A percentile compares a stretch with the other conserved stretches of the same genome.
Evolutionary conservation across 2,329 filamentous ascomycete species (phyloP).

Genomic region (Pseudofabraea citricarpa): DNA sequence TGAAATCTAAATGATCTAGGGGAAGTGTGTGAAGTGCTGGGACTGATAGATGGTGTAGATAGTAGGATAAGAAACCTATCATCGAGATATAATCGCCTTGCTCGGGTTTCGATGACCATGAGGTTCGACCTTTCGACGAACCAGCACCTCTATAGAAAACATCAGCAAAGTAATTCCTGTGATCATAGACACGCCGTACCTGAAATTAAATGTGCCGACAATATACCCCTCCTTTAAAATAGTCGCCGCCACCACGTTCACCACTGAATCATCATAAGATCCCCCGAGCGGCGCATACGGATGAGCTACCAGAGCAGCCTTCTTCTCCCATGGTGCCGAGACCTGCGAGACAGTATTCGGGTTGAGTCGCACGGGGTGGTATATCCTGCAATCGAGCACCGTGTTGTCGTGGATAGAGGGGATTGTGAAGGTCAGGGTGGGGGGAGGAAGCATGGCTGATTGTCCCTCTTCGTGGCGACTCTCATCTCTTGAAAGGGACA

Average conservation of each 20-base stretch:
- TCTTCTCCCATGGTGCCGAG: constrained; percentile 30
- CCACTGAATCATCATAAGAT: constrained; percentile 75
- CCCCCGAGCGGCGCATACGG: constrained; percentile 89
- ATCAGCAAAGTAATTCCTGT: constrained; percentile 8
- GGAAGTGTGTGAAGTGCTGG: constrained; percentile 5
- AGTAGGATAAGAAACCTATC: constrained; percentile 73
- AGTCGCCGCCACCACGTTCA: constrained; percentile 54
- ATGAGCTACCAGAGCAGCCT: constrained; percentile 71
- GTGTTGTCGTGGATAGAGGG: constrained; percentile 79
- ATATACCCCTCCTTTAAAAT: constrained; percentile 67
- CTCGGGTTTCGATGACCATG: constrained; percentile 82
- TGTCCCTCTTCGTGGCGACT: constrained; percentile 6
- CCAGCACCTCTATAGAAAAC: constrained; percentile 64
- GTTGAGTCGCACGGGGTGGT: constrained; percentile 55
- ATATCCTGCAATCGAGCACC: constrained; percentile 75
- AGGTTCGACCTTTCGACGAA: constrained; percentile 70
- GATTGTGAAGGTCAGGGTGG: constrained; percentile 65
- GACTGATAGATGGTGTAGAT: constrained; percentile 48
- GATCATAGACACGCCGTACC: constrained; percentile 43
- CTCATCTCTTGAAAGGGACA: constrained; percentile 13
- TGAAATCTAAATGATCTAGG: constrained; percentile 5
- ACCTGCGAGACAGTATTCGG: constrained; percentile 15
- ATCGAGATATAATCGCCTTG: constrained; percentile 78
- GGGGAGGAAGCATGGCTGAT: constrained; percentile 47
- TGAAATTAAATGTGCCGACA: constrained; percentile 88